Percentiles rank a stretch among this genome's conserved stretches.
These are phyloP conservation scores for Puccinia hordei DNA, from an alignment of 1,284 basidiomycete species.

Conservation along the genomic window DNA sequence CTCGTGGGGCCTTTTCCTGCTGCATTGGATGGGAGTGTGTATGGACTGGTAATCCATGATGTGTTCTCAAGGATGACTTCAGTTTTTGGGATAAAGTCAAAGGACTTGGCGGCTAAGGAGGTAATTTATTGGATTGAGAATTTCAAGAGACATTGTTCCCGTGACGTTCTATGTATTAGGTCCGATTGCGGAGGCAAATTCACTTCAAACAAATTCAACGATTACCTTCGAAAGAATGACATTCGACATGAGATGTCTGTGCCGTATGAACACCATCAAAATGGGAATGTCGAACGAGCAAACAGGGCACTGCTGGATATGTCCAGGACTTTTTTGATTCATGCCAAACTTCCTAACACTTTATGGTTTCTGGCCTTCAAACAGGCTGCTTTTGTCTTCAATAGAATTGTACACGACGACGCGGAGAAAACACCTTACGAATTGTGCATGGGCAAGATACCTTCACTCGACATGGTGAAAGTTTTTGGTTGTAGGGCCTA, in stretches of 20 bases:
- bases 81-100: not conserved
- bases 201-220: too few relatives aligned
- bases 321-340: not conserved
- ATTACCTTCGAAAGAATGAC: too few relatives aligned
- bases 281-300: not conserved
- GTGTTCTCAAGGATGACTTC: not conserved
- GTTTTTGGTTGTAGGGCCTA: too few relatives aligned
- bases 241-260: not conserved
- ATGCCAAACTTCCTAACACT: not conserved
- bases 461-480: too few relatives aligned
- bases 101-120: not conserved
- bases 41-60: not conserved
- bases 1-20: slow-evolving; percentile 4
- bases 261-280: slow-evolving; percentile 5
- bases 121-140: not conserved
- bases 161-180: too few relatives aligned
- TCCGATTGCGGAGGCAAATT: too few relatives aligned
- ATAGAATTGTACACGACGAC: too few relatives aligned
- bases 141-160: too few relatives aligned
- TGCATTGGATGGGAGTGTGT: too few relatives aligned
- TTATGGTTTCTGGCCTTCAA: not conserved
- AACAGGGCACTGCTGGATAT: not conserved
- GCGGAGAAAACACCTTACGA: too few relatives aligned
- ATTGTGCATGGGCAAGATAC: not conserved
- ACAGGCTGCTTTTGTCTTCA: not conserved